Evolutionary conservation across 345 rosid species (phyloP).

Genomic region (Bruguiera sexangula): DNA sequence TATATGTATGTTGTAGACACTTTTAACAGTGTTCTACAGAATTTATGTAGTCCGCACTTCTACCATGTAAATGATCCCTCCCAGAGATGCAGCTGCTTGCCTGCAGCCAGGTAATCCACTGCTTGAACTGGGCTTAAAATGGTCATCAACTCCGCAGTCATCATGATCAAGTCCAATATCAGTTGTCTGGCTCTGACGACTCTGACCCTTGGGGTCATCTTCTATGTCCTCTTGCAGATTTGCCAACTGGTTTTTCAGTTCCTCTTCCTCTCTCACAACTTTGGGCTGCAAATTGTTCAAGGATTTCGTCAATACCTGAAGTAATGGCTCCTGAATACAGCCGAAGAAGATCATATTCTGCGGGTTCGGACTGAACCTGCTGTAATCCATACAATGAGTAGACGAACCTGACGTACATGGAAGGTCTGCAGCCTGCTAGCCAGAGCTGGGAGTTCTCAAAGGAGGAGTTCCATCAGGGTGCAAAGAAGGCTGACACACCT

Average conservation of each 20-base stretch:
- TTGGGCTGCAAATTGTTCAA: slow-evolving; percentile 32
- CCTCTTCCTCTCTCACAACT: slow-evolving; percentile 35
- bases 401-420: slow-evolving; percentile 35
- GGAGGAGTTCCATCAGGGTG: slow-evolving; percentile 39
- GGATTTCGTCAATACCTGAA: slow-evolving; percentile 22
- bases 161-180: background rate
- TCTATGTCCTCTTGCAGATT: slow-evolving; percentile 44
- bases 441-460: slow-evolving; percentile 43
- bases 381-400: slow-evolving; percentile 28
- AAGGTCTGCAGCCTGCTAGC: slow-evolving; percentile 50
- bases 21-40: too few relatives aligned
- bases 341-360: slow-evolving; percentile 10
- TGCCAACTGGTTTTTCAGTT: slow-evolving; percentile 24
- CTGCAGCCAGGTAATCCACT: slow-evolving; percentile 35
- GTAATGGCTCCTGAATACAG: background rate
- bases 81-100: slow-evolving; percentile 39
- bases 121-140: slow-evolving; percentile 39
- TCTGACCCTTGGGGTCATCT: slow-evolving; percentile 29
- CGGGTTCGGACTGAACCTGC: slow-evolving; percentile 22
- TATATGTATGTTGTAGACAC: too few relatives aligned
- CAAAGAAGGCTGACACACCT: slow-evolving; percentile 25
- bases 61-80: slow-evolving; percentile 28
- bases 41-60: background rate
- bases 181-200: background rate
- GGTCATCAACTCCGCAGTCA: slow-evolving; percentile 21